Evolutionary conservation across 192 early-diverging fungal species (phyloP).

Genomic region (Coemansia sp.): DNA sequence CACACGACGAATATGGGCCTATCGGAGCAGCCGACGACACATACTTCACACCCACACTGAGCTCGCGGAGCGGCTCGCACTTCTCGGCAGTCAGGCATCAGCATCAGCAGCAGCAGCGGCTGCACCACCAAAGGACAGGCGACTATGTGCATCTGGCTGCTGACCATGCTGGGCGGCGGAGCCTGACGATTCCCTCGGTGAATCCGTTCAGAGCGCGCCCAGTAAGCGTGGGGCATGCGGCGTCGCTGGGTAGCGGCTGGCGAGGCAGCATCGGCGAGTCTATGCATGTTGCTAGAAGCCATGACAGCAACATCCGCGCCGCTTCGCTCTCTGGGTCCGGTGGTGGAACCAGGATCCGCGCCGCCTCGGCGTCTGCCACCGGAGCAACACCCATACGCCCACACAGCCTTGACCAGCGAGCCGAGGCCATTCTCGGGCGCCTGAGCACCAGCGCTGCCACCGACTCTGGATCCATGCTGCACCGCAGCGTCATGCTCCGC

Average conservation of each 20-base stretch:
- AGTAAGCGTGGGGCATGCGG: constrained; percentile 36
- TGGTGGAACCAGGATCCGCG: constrained; percentile 7
- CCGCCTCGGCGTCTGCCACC: not conserved
- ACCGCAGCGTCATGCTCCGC: constrained; percentile 48
- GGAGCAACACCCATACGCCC: constrained; percentile 5
- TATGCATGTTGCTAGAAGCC: not conserved
- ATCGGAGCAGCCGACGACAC: constrained; percentile 34
- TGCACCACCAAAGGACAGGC: not conserved
- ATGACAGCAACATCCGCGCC: not conserved
- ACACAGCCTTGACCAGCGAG: constrained; percentile 29
- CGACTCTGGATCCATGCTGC: constrained; percentile 37
- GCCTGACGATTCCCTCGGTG: constrained; percentile 32
- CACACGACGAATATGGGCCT: constrained; percentile 7
- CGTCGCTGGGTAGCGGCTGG: constrained; percentile 22
- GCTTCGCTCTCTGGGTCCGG: not conserved
- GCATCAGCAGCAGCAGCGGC: not conserved
- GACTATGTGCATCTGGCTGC: not conserved
- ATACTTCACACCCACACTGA: constrained; percentile 47
- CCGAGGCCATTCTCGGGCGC: constrained; percentile 13
- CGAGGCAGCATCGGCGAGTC: not conserved
- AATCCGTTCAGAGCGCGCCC: constrained; percentile 44
- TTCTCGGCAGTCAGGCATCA: constrained; percentile 14
- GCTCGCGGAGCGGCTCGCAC: constrained; percentile 42
- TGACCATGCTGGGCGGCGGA: not conserved
- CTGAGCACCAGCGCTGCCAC: constrained; percentile 25